phyloP scores from a whole-genome alignment of 2,329 filamentous ascomycete species.

The Didymella pinodella region DNA sequence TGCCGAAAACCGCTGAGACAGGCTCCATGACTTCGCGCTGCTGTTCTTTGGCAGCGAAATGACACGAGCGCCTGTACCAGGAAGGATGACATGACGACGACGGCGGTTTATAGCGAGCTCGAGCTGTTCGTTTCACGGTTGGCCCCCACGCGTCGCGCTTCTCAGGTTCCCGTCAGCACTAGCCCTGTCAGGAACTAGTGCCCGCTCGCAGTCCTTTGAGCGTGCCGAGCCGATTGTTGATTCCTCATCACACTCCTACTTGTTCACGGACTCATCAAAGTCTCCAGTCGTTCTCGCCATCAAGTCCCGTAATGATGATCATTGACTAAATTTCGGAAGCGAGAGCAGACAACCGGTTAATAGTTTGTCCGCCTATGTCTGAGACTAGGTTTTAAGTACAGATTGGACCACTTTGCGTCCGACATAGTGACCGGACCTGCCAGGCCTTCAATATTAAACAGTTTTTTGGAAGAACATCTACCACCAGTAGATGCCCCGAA shows the following conservation, averaged over 20 bases:
- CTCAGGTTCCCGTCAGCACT: conserved; percentile 10
- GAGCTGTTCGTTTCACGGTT: conserved; percentile 1
- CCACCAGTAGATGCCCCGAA: too few species aligned
- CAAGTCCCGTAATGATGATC: too few species aligned
- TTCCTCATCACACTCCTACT: not conserved
- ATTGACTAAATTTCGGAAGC: too few species aligned
- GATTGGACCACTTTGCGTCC: too few species aligned
- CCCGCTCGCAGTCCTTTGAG: not conserved
- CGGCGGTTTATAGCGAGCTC: conserved; percentile 1
- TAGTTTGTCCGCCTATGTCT: too few species aligned
- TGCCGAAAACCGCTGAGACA: conserved; percentile 17
- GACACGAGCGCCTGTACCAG: not conserved
- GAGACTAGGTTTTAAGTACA: too few species aligned
- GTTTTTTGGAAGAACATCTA: too few species aligned
- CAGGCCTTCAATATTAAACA: too few species aligned
- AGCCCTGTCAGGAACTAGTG: not conserved
- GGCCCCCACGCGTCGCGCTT: conserved; percentile 13
- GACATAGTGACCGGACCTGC: too few species aligned
- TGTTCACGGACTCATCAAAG: too few species aligned
- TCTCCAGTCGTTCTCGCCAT: too few species aligned
- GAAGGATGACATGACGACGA: conserved; percentile 9
- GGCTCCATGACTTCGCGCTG: conserved; percentile 13
- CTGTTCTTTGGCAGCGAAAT: conserved; percentile 7
- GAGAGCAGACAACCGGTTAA: too few species aligned
- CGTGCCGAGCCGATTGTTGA: not conserved